Conservation (phyloP, 768 basidiomycete genomes). For the Tricholoma matsutake region DNA sequence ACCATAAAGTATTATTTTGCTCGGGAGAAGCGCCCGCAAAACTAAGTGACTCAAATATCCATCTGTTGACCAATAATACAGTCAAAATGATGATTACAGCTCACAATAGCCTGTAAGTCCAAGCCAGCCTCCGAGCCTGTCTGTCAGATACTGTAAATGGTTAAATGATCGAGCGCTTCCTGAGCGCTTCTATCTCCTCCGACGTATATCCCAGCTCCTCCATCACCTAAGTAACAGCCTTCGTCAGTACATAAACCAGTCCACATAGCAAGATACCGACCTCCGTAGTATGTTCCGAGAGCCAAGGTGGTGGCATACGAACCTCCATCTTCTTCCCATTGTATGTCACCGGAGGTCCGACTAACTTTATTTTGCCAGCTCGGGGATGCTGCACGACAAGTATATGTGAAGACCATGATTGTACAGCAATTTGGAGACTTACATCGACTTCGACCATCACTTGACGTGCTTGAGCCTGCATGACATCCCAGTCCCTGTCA, state of each 20-base stretch:
- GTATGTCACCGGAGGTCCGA: conserved; percentile 78
- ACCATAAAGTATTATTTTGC: too few species aligned
- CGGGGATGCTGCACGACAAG: conserved; percentile 56
- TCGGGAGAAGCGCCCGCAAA: too few species aligned
- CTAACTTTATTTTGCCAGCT: conserved; percentile 73
- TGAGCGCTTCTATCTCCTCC: conserved; percentile 15
- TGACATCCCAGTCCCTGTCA: conserved; percentile 7
- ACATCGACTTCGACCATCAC: conserved; percentile 80
- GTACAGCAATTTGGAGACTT: conserved; percentile 35
- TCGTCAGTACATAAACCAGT: neutral
- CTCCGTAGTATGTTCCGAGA: conserved; percentile 82
- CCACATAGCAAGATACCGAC: conserved; percentile 29
- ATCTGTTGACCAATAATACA: too few species aligned
- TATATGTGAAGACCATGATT: conserved; percentile 11
- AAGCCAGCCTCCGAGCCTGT: too few species aligned
- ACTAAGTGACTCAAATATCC: too few species aligned
- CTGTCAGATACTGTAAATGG: neutral
- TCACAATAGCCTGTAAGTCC: too few species aligned
- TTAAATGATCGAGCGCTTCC: conserved; percentile 15
- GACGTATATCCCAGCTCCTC: conserved; percentile 33
- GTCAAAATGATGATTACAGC: too few species aligned
- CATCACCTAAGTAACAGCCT: conserved; percentile 11
- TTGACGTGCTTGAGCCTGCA: conserved; percentile 69
- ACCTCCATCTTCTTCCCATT: conserved; percentile 78
- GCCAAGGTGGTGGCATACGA: conserved; percentile 77